Percentiles rank a stretch among this genome's conserved stretches.
Evolutionary conservation across 2,329 filamentous ascomycete species (phyloP).

Genomic region (Peltaster fructicola): DNA sequence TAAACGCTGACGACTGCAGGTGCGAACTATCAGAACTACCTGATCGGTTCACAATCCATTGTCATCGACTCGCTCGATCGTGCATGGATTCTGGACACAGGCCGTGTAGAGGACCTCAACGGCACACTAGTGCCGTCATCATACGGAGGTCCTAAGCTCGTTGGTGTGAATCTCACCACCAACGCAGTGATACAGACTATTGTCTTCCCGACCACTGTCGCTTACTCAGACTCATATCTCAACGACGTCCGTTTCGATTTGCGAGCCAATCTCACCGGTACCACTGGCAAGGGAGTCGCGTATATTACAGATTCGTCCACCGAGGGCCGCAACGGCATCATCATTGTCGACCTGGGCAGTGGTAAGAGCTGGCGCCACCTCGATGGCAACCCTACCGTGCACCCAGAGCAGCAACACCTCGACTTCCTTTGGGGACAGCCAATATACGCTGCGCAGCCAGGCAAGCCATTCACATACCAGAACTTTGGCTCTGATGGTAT

Average conservation of each 20-base stretch:
- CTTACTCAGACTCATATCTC: slow-evolving; percentile 31
- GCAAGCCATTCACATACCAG: slow-evolving; percentile 20
- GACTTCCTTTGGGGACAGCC: slow-evolving; percentile 32
- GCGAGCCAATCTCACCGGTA: slow-evolving; percentile 20
- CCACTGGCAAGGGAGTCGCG: slow-evolving; percentile 28
- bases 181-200: slow-evolving; percentile 33
- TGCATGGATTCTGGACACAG: slow-evolving; percentile 38
- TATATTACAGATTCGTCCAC: slow-evolving; percentile 36
- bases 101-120: slow-evolving; percentile 25
- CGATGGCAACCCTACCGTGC: slow-evolving; percentile 24
- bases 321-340: slow-evolving; percentile 32
- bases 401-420: slow-evolving; percentile 28
- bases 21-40: slow-evolving; percentile 30
- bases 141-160: slow-evolving; percentile 33
- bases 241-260: slow-evolving; percentile 39
- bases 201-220: slow-evolving; percentile 30
- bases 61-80: slow-evolving; percentile 33
- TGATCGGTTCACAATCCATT: slow-evolving; percentile 35
- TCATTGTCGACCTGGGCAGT: slow-evolving; percentile 32
- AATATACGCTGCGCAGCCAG: slow-evolving; percentile 25
- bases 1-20: no score
- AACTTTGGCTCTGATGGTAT: slow-evolving; percentile 35
- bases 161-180: slow-evolving; percentile 29
- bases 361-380: slow-evolving; percentile 34
- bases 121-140: slow-evolving; percentile 27